Base-by-base conservation (phyloP, 768 basidiomycete genomes). In the Mycena galopus region DNA sequence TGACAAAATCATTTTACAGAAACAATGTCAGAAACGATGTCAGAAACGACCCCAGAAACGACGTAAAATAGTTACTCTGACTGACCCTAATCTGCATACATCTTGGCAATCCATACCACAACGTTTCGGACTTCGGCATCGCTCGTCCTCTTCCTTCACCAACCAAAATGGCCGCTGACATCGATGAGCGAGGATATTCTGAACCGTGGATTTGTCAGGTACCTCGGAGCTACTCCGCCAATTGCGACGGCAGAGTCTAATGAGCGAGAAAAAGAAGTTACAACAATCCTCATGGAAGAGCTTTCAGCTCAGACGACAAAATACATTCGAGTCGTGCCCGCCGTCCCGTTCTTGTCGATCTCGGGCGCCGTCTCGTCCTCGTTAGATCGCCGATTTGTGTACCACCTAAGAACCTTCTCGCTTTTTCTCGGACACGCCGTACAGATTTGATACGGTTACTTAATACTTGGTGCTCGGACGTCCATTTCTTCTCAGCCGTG, bases 231-330 rank as follows among this genome's bases (percentile, higher is more conserved):
- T 29, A 96, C 94, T 17, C 92, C 92, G 44, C 96, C 96, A 65
- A 96, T 97, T 77, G 92, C 94, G 56, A 90, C 88, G 27, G 83
- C 81, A 37, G 92, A 93, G 76, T 96, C 95, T n/a, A 94, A 82
- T 59, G 88, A 90, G 71, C 88, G 92, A 77, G 95, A 96, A 83
- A 93, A 92, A 81, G 93, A 94, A 81, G 93, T 96, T 25, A 96
- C 94, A 0, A 78, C 86, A 21, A 93, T 94, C 9, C 85, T 99
- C 62, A 94, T 98, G 93, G 92, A 95, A 67, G 97, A n/a, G n/a
- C n/a, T n/a, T n/a, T n/a, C n/a, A 99, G 81, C 88, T 99, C 37
- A 88, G 91, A 78, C 85, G 89, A 56, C 93, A 97, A 78, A 93
- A 94, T 69, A 93, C 92, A 2, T 97, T 98, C 82, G 97, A 98